A percentile compares a stretch with the other conserved stretches of the same genome.
Conservation (phyloP, 805 yeast species). For the Jamesozyma jinghongensis region DNA sequence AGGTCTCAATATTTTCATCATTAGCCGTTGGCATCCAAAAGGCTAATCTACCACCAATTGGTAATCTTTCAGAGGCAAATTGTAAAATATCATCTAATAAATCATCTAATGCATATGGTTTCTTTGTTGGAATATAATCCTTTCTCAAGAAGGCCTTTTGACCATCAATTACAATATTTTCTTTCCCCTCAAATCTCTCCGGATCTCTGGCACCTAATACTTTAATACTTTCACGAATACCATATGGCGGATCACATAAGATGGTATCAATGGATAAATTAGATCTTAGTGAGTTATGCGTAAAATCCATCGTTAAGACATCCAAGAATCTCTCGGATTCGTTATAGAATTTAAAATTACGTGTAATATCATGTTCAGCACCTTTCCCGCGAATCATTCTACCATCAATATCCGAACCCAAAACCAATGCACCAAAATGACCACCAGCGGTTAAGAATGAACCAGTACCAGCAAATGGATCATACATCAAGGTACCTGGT, state of each 20-base stretch:
- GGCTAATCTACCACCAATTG: conserved; percentile 69
- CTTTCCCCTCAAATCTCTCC: conserved; percentile 62
- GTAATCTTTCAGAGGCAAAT: conserved; percentile 65
- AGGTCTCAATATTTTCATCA: conserved; percentile 60
- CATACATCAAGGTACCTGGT: conserved; percentile 63
- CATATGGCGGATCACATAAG: conserved; percentile 96
- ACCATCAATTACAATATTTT: conserved; percentile 66
- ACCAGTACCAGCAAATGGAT: conserved; percentile 96
- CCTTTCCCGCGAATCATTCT: conserved; percentile 63
- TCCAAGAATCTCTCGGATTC: conserved; percentile 55
- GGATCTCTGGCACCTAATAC: conserved; percentile 80
- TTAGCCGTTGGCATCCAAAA: conserved; percentile 99
- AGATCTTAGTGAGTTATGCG: conserved; percentile 70
- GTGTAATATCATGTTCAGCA: conserved; percentile 34
- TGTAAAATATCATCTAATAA: conserved; percentile 68
- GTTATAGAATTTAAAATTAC: conserved; percentile 70
- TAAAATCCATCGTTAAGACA: conserved; percentile 85
- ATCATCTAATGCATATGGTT: conserved; percentile 72
- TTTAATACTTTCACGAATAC: conserved; percentile 90
- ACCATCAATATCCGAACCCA: conserved; percentile 90
- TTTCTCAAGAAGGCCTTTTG: conserved; percentile 63
- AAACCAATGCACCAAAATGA: conserved; percentile 65
- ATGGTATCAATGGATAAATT: conserved; percentile 65
- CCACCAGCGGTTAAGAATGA: conserved; percentile 86
- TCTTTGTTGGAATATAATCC: conserved; percentile 88